phyloP scores from a whole-genome alignment of 2,329 filamentous ascomycete genomes.

The Aspergillus fumigatus region DNA sequence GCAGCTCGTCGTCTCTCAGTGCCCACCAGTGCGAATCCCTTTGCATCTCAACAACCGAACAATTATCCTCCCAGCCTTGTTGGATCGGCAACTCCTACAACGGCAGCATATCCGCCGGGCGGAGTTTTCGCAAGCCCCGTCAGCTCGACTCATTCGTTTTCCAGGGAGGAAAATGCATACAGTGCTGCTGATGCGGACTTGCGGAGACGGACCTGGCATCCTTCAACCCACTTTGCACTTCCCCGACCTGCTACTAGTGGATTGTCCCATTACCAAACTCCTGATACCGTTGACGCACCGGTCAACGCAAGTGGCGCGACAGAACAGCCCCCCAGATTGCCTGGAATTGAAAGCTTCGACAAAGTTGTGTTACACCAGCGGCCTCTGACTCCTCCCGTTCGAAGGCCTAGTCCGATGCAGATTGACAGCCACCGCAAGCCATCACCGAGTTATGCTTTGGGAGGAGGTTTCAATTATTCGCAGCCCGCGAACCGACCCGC shows the following conservation, averaged over 20 bases:
- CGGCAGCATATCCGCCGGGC: constrained; percentile 53
- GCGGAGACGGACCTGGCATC: constrained; percentile 87
- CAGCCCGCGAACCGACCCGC: constrained; percentile 33
- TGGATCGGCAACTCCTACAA: constrained; percentile 48
- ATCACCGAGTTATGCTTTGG: constrained; percentile 25
- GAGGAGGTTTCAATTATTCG: constrained; percentile 31
- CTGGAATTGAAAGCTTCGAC: constrained; percentile 90
- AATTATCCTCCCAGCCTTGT: constrained; percentile 55
- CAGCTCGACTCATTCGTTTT: constrained; percentile 52
- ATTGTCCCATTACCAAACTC: constrained; percentile 69
- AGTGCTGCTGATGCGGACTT: constrained; percentile 64
- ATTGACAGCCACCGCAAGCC: constrained; percentile 53
- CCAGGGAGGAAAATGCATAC: constrained; percentile 31
- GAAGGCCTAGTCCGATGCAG: constrained; percentile 71
- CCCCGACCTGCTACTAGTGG: constrained; percentile 65
- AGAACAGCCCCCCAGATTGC: constrained; percentile 64
- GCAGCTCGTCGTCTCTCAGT: constrained; percentile 76
- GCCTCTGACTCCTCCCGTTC: constrained; percentile 58
- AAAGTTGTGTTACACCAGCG: constrained; percentile 59
- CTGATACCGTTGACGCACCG: constrained; percentile 57
- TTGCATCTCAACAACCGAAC: constrained; percentile 59
- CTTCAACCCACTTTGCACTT: constrained; percentile 60
- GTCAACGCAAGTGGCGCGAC: constrained; percentile 49
- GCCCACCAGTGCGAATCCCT: constrained; percentile 70
- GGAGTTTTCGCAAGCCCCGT: constrained; percentile 65